Evolutionary conservation across 2,329 filamentous ascomycete species (phyloP).

Genomic region (Penicillium sp.): DNA sequence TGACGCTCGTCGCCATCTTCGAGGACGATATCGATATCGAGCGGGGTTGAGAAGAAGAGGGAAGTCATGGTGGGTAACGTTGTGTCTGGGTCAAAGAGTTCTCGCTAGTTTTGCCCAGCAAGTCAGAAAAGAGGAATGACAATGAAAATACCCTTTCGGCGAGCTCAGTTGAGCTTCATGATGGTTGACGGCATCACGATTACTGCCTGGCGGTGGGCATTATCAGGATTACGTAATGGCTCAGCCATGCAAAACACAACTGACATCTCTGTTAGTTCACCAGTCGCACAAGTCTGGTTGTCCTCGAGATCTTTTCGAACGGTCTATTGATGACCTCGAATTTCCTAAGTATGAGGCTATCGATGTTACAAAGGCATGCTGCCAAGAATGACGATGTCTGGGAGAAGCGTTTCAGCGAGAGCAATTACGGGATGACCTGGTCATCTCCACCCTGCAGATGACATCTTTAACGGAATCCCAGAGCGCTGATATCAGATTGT

Average conservation of each 20-base stretch:
- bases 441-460: not conserved
- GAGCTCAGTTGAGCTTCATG: constrained; percentile 21
- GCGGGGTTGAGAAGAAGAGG: constrained; percentile 97
- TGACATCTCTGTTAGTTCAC: not conserved
- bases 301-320: not conserved
- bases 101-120: constrained; percentile 7
- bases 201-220: constrained; percentile 24
- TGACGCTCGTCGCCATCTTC: constrained; percentile 92
- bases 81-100: constrained; percentile 15
- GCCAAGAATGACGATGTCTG: not conserved
- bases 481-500: not conserved
- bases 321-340: not conserved
- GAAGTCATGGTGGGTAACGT: constrained; percentile 75
- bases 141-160: constrained; percentile 11
- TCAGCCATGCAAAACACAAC: not conserved
- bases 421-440: constrained; percentile 1
- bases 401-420: not conserved
- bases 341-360: not conserved
- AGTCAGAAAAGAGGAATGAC: constrained; percentile 12
- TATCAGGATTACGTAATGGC: constrained; percentile 26
- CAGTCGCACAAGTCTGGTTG: not conserved
- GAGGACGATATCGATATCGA: constrained; percentile 98
- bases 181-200: constrained; percentile 20
- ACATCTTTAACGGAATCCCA: not conserved
- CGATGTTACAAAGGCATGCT: not conserved